phyloP scores from a whole-genome alignment of 1,284 basidiomycete species.

The Cryptococcus floricola region DNA sequence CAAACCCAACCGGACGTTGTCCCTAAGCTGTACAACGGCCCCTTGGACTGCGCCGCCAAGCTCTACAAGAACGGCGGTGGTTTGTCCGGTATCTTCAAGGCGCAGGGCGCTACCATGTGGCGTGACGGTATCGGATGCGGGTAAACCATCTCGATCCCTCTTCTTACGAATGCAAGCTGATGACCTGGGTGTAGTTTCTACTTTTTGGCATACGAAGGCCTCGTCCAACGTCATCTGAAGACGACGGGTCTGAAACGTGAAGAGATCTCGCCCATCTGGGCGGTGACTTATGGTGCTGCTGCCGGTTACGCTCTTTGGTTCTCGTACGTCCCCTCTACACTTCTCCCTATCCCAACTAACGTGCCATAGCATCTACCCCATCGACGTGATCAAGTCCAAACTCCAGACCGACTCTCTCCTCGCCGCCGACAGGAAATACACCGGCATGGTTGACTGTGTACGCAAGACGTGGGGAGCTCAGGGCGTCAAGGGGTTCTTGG shows the following conservation, averaged over 20 bases:
- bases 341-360: slow-evolving; percentile 3
- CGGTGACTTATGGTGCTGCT: slow-evolving; percentile 77
- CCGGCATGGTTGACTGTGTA: slow-evolving; percentile 74
- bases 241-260: slow-evolving; percentile 65
- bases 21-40: slow-evolving; percentile 67
- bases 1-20: slow-evolving; percentile 79
- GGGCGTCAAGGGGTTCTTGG: slow-evolving; percentile 79
- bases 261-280: slow-evolving; percentile 69
- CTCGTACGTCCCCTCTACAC: slow-evolving; percentile 23
- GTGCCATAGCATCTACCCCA: slow-evolving; percentile 68
- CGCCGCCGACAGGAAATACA: slow-evolving; percentile 70
- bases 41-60: slow-evolving; percentile 77
- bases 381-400: slow-evolving; percentile 91
- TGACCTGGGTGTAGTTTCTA: slow-evolving; percentile 55
- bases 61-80: slow-evolving; percentile 71
- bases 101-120: slow-evolving; percentile 81
- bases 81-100: slow-evolving; percentile 81
- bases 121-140: slow-evolving; percentile 84
- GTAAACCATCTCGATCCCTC: slow-evolving; percentile 18
- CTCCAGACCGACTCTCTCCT: slow-evolving; percentile 91
- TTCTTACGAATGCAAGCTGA: neutral
- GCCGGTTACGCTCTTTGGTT: slow-evolving; percentile 56
- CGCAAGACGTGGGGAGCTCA: slow-evolving; percentile 74
- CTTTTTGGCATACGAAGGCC: slow-evolving; percentile 88
- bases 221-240: slow-evolving; percentile 79